A percentile compares a stretch with the other conserved stretches of the same genome.
Conservation (phyloP, 208 protist genomes). For the Acanthamoeba triangularis region DNA sequence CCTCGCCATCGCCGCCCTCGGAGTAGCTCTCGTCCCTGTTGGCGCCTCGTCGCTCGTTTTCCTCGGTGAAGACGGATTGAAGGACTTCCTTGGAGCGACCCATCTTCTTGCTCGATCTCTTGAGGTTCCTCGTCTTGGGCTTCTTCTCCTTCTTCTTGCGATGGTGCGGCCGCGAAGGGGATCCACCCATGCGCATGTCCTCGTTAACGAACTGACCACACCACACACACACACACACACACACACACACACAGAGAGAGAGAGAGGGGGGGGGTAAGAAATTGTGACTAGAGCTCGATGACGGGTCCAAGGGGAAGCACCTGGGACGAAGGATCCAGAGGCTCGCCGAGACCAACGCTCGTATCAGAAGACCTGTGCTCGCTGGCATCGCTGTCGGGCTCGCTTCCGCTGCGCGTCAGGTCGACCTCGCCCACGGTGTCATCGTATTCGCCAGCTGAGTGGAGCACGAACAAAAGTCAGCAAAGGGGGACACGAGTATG, state of each 20-base stretch:
- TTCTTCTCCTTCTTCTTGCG: slow-evolving; percentile 59
- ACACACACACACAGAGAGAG: background rate
- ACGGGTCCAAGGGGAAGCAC: background rate
- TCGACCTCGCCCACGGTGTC: slow-evolving; percentile 1
- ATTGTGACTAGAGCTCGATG: background rate
- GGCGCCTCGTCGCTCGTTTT: background rate
- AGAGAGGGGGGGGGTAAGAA: background rate
- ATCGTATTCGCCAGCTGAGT: background rate
- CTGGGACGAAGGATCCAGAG: background rate
- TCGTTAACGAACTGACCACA: background rate
- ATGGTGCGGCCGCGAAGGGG: background rate
- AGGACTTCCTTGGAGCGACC: background rate
- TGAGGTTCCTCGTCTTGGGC: slow-evolving; percentile 11
- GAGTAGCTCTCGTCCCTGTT: background rate
- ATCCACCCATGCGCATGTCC: background rate
- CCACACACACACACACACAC: background rate
- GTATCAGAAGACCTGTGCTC: slow-evolving; percentile 37
- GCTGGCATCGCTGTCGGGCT: slow-evolving; percentile 14
- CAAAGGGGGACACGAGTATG: too few relatives aligned
- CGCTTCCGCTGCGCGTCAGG: background rate
- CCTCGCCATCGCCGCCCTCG: slow-evolving; percentile 2
- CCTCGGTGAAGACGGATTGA: background rate
- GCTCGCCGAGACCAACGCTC: background rate
- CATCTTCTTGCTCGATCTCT: slow-evolving; percentile 38
- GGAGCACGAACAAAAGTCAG: background rate